A percentile compares a stretch with the other conserved stretches of the same genome.
phyloP scores from a whole-genome alignment of 345 rosid genomes.

The Hibiscus tridactylites region DNA sequence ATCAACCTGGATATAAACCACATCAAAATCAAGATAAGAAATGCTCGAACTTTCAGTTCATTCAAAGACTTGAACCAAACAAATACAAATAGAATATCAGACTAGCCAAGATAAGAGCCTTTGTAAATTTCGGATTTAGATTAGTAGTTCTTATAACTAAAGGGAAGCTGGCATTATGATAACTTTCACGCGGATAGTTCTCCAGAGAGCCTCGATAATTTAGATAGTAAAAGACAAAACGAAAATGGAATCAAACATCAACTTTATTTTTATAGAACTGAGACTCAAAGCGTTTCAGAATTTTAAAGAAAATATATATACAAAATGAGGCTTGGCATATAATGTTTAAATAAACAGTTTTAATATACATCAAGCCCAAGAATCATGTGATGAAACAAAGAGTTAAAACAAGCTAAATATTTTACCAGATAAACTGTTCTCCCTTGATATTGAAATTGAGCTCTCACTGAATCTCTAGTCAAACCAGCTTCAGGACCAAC shows the following conservation, averaged over 20 bases:
- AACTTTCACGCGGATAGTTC: not conserved
- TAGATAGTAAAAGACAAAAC: not conserved
- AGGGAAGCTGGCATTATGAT: not conserved
- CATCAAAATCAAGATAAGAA: not conserved
- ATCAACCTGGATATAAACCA: slow-evolving; percentile 50
- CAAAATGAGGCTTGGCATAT: not conserved
- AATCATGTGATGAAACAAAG: not conserved
- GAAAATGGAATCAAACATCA: not conserved
- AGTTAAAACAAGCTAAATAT: not conserved
- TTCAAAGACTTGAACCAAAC: not conserved
- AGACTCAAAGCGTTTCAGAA: not conserved
- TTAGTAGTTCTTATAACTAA: not conserved
- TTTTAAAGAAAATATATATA: not conserved
- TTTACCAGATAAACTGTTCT: slow-evolving; percentile 79
- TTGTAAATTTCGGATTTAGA: not conserved
- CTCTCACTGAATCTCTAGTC: slow-evolving; percentile 92
- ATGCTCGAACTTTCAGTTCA: not conserved
- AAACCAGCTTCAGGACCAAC: slow-evolving; percentile 98
- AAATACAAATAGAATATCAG: not conserved
- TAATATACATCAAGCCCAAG: not conserved
- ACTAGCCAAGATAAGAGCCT: not conserved
- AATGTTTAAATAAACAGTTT: not conserved
- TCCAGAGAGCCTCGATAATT: not conserved
- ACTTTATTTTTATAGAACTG: not conserved
- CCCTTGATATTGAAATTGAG: slow-evolving; percentile 67